Evolutionary conservation across 306 rosid species (phyloP).

Genomic region (Spatholobus suberectus): DNA sequence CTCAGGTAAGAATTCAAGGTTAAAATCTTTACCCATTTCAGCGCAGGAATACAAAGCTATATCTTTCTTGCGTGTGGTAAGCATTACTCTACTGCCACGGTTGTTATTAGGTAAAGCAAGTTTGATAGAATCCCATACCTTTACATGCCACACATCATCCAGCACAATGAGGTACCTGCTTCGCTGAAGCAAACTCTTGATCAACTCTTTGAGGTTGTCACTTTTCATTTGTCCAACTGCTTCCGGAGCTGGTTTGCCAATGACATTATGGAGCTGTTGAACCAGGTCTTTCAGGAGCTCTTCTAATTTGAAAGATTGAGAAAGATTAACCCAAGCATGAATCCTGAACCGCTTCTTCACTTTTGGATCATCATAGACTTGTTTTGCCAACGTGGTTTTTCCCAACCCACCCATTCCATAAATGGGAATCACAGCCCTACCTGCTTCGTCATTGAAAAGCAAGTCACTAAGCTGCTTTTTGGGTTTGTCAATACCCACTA

Average conservation of each 20-base stretch:
- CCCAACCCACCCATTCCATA: slow-evolving; percentile 70
- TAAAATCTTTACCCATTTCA: slow-evolving; percentile 45
- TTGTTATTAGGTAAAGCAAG: slow-evolving; percentile 52
- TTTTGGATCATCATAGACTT: slow-evolving; percentile 55
- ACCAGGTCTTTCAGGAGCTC: slow-evolving; percentile 54
- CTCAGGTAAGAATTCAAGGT: slow-evolving; percentile 52
- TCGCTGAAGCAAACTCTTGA: slow-evolving; percentile 50
- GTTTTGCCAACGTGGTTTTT: slow-evolving; percentile 63
- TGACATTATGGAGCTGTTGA: slow-evolving; percentile 53
- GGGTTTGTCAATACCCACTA: slow-evolving; percentile 67
- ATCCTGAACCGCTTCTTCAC: slow-evolving; percentile 55
- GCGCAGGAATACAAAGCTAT: slow-evolving; percentile 50
- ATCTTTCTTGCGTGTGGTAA: slow-evolving; percentile 57
- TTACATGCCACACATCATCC: slow-evolving; percentile 57
- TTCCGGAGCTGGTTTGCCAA: slow-evolving; percentile 57
- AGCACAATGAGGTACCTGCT: slow-evolving; percentile 60
- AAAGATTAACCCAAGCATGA: slow-evolving; percentile 60
- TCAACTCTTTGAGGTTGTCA: slow-evolving; percentile 39
- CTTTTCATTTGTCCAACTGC: slow-evolving; percentile 46
- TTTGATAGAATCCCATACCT: slow-evolving; percentile 58
- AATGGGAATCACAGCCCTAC: slow-evolving; percentile 52
- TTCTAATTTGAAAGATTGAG: slow-evolving; percentile 39
- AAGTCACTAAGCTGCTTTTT: slow-evolving; percentile 49
- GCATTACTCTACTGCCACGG: slow-evolving; percentile 55
- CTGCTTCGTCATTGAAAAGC: slow-evolving; percentile 51